These are phyloP conservation scores for Flueggea neowawraea DNA, from an alignment of 441 rosid species.

Conservation along the genomic window DNA sequence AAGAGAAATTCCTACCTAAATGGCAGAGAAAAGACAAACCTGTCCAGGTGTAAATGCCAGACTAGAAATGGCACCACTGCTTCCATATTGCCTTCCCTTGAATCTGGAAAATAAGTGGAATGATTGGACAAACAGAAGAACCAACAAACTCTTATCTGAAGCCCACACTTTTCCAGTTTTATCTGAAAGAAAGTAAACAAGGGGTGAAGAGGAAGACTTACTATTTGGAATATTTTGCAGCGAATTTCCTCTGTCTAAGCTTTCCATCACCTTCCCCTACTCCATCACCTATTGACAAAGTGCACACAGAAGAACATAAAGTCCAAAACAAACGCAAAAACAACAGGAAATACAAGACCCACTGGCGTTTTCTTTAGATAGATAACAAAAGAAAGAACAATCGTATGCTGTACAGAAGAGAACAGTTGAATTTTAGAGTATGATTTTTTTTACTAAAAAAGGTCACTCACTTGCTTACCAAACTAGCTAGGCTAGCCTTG, in stretches of 20 bases:
- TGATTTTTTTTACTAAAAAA: too few species aligned
- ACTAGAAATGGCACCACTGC: constrained; percentile 91
- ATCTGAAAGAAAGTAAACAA: background rate
- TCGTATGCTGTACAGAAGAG: too few species aligned
- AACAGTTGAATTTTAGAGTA: too few species aligned
- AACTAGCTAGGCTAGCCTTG: too few species aligned
- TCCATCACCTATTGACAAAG: constrained; percentile 70
- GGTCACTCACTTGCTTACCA: too few species aligned
- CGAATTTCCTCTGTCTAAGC: constrained; percentile 94
- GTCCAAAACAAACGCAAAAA: background rate
- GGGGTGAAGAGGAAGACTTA: constrained; percentile 11
- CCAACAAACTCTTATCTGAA: constrained; percentile 8
- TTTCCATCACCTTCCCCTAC: constrained; percentile 98
- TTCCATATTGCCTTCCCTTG: constrained; percentile 61
- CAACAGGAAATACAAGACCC: too few species aligned
- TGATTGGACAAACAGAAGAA: background rate
- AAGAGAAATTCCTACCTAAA: too few species aligned
- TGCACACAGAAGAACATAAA: background rate
- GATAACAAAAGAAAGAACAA: too few species aligned
- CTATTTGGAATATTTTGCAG: constrained; percentile 92
- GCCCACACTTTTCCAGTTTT: background rate
- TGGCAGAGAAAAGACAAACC: constrained; percentile 28
- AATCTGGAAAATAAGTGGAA: constrained; percentile 38
- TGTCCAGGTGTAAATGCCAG: constrained; percentile 97
- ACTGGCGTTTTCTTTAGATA: too few species aligned